Conservation (phyloP, 805 yeast species). For the Saccharomycopsis capsularis region DNA sequence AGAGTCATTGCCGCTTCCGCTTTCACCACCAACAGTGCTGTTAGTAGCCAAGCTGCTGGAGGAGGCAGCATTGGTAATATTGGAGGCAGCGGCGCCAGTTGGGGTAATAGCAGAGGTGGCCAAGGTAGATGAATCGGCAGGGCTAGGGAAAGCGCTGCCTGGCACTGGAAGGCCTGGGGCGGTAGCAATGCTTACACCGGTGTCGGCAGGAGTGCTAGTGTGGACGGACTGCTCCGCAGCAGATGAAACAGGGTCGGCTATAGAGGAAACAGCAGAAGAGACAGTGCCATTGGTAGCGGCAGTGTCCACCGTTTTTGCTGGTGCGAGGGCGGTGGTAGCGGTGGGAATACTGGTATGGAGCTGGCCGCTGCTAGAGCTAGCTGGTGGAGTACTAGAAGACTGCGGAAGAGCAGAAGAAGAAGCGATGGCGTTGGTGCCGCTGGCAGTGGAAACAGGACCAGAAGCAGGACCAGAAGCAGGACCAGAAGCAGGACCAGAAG, state of each 20-base stretch:
- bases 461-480: neutral
- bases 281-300: neutral
- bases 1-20: neutral
- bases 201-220: no score
- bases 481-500: neutral
- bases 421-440: neutral
- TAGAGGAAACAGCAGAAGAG: neutral
- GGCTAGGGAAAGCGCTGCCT: no score
- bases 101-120: neutral
- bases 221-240: neutral
- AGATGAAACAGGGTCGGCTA: neutral
- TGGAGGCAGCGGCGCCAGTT: neutral
- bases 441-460: neutral
- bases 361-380: no score
- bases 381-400: no score
- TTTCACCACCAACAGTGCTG: neutral
- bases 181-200: no score
- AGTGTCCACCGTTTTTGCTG: neutral
- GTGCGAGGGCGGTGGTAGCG: neutral
- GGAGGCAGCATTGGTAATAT: neutral
- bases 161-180: no score
- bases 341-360: no score
- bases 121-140: neutral
- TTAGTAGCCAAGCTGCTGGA: neutral
- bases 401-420: neutral